phyloP scores from a whole-genome alignment of 2,329 filamentous ascomycete genomes.

The Westerdykella aurantiaca region DNA sequence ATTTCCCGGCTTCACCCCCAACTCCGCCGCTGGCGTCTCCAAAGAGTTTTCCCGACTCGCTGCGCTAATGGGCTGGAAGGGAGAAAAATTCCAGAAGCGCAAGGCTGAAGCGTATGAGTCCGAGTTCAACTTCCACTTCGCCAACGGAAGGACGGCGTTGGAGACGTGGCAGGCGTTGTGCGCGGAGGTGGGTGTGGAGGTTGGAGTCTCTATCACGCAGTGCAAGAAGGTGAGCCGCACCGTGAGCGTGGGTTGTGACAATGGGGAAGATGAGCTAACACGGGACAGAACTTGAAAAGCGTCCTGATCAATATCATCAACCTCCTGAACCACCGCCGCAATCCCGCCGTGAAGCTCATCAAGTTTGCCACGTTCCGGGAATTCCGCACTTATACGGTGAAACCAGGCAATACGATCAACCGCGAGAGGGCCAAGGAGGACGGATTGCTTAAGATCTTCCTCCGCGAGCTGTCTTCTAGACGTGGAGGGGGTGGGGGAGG shows the following conservation, averaged over 20 bases:
- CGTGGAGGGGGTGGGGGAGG: no score
- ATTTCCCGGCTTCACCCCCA: slow-evolving; percentile 13
- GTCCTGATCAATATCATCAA: slow-evolving; percentile 22
- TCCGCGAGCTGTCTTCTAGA: slow-evolving; percentile 7
- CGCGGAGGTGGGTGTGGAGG: slow-evolving; percentile 15
- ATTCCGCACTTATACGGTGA: slow-evolving; percentile 13
- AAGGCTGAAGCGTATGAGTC: slow-evolving; percentile 11
- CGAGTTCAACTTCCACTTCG: slow-evolving; percentile 16
- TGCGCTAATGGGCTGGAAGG: slow-evolving; percentile 13
- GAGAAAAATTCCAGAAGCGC: background rate
- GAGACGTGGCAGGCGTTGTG: slow-evolving; percentile 24
- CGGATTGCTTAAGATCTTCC: slow-evolving; percentile 16
- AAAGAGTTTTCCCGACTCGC: slow-evolving; percentile 17
- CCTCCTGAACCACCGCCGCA: slow-evolving; percentile 20
- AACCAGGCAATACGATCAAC: slow-evolving; percentile 12
- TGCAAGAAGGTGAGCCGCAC: slow-evolving; percentile 20
- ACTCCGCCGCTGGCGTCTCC: slow-evolving; percentile 12
- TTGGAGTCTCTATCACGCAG: slow-evolving; percentile 14
- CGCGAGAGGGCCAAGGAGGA: slow-evolving; percentile 17
- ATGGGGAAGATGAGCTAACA: background rate
- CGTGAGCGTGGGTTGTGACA: background rate
- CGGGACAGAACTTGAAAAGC: slow-evolving; percentile 11
- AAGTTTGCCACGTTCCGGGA: slow-evolving; percentile 12
- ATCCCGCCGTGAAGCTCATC: slow-evolving; percentile 6
- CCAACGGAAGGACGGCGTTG: slow-evolving; percentile 10